Conservation (phyloP, 1,284 basidiomycete genomes). For the Boletus sp. region DNA sequence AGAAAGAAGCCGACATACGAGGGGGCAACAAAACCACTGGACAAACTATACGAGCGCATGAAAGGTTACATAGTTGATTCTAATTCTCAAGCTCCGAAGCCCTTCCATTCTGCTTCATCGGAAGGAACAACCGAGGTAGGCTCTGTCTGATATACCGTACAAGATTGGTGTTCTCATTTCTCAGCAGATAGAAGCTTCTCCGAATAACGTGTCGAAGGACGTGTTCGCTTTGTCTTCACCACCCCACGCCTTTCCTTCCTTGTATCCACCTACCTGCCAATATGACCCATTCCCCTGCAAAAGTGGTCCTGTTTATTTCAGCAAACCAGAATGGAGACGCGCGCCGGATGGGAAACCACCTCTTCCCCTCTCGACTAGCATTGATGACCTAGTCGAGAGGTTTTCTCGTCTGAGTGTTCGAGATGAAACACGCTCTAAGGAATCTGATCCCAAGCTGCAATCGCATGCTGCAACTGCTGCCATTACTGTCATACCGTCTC, state of each 20-base stretch:
- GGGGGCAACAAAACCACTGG: not conserved
- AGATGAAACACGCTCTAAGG: not conserved
- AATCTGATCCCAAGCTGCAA: not conserved
- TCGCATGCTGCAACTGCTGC: slow-evolving; percentile 18
- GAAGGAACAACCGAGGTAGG: not conserved
- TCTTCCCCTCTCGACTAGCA: not conserved
- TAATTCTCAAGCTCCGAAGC: fast-evolving
- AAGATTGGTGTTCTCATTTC: not conserved
- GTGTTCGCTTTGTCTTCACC: slow-evolving; percentile 10
- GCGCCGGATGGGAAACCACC: not conserved
- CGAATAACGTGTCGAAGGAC: too few species aligned
- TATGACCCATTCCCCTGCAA: slow-evolving; percentile 27
- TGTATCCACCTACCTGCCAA: slow-evolving; percentile 17
- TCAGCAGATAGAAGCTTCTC: not conserved
- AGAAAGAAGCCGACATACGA: not conserved
- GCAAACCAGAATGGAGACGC: slow-evolving; percentile 13
- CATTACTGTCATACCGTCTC: slow-evolving; percentile 20
- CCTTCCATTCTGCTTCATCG: fast-evolving
- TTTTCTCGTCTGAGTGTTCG: slow-evolving; percentile 22
- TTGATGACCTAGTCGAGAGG: slow-evolving; percentile 13
- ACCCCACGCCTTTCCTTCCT: slow-evolving; percentile 19
- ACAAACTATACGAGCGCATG: not conserved
- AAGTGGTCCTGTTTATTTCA: not conserved
- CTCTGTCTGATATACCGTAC: not conserved
- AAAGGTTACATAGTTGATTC: not conserved